Evolutionary conservation across 2,329 filamentous ascomycete genomes (phyloP).

Genomic region (Exophiala sideris): DNA sequence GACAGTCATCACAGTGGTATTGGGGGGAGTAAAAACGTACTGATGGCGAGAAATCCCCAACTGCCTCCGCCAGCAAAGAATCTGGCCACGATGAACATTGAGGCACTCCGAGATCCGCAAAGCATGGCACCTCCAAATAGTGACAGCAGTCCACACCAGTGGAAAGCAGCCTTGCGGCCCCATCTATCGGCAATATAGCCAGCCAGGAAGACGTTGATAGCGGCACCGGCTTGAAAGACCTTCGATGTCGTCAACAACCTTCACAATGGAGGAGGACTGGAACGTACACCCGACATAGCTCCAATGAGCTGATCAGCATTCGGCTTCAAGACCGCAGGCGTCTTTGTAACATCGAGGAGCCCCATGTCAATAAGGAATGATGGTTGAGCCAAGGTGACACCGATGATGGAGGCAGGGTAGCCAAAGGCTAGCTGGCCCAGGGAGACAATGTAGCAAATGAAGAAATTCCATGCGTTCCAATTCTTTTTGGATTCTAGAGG

Average conservation of each 20-base stretch:
- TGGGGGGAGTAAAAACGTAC: background rate
- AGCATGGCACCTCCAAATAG: constrained; percentile 15
- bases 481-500: background rate
- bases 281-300: background rate
- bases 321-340: background rate
- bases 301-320: background rate
- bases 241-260: background rate
- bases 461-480: background rate
- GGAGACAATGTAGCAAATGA: background rate
- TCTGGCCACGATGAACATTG: constrained; percentile 19
- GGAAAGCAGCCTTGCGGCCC: constrained; percentile 55
- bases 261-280: background rate
- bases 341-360: background rate
- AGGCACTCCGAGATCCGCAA: constrained; percentile 7
- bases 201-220: constrained; percentile 17
- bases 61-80: constrained; percentile 19
- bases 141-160: constrained; percentile 13
- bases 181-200: constrained; percentile 39
- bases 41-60: constrained; percentile 11
- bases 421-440: background rate
- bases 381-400: background rate
- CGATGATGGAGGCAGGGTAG: background rate
- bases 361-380: background rate
- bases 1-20: constrained; percentile 6
- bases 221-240: constrained; percentile 16